A percentile compares a stretch with the other conserved stretches of the same genome.
Evolutionary conservation across 108 stramenopile species (phyloP).

Genomic region (Cyclotella choctawhatcheeana): DNA sequence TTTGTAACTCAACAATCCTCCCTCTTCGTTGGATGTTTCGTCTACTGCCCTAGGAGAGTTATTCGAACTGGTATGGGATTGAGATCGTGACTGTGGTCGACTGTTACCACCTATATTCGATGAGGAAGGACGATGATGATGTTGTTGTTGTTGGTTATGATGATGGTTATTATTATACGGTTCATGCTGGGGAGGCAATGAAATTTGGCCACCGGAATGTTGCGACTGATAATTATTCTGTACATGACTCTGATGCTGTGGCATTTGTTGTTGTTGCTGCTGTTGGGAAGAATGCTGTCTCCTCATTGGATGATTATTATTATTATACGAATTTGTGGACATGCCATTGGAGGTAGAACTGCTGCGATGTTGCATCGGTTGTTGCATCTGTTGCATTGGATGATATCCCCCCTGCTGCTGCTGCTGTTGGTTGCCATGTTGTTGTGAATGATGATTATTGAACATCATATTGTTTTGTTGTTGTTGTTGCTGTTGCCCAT

Average conservation of each 20-base stretch:
- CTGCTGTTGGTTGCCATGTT: not conserved
- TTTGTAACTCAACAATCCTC: conserved; percentile 28
- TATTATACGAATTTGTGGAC: not conserved
- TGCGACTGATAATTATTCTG: conserved; percentile 19
- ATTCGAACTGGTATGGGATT: not conserved
- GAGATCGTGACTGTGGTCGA: not conserved
- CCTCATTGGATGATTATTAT: conserved; percentile 13
- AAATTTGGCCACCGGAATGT: too few species aligned
- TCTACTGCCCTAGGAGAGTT: not conserved
- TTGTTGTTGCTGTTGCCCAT: conserved; percentile 30
- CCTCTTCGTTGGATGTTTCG: not conserved
- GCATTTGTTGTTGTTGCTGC: conserved; percentile 36
- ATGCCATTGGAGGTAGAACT: not conserved
- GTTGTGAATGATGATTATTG: not conserved
- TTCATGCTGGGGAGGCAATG: too few species aligned
- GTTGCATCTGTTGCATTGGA: conserved; percentile 25
- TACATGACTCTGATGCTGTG: not conserved
- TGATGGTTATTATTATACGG: conserved; percentile 39
- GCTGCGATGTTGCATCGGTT: not conserved
- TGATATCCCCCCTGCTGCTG: not conserved
- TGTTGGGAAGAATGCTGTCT: conserved; percentile 31
- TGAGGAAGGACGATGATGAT: too few species aligned
- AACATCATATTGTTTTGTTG: conserved; percentile 45
- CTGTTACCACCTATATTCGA: too few species aligned
- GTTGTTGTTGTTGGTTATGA: conserved; percentile 22